phyloP scores from a whole-genome alignment of 352 stramenopile species.

The Pythium apleroticum region DNA sequence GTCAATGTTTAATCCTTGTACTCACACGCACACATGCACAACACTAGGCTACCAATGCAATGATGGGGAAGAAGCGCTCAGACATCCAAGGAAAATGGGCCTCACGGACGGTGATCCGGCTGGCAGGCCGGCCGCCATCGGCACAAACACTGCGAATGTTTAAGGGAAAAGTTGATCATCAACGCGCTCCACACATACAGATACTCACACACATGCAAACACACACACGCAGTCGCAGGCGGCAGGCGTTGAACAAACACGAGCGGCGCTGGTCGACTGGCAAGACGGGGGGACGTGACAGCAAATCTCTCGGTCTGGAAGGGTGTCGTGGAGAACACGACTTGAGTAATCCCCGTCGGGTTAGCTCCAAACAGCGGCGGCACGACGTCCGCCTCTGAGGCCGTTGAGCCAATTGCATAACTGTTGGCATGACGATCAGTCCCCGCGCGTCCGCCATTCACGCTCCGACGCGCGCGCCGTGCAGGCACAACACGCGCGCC shows the following conservation, averaged over 20 bases:
- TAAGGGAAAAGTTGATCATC: conserved; percentile 81
- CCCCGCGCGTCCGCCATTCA: conserved; percentile 56
- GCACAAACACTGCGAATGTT: conserved; percentile 88
- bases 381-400: conserved; percentile 56
- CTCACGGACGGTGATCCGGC: conserved; percentile 53
- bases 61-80: conserved; percentile 34
- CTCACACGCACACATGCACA: conserved; percentile 7
- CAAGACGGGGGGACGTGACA: conserved; percentile 1
- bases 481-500: conserved; percentile 11
- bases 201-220: conserved; percentile 10
- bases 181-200: conserved; percentile 42
- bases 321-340: conserved; percentile 91
- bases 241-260: conserved; percentile 47
- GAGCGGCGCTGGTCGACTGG: too few species aligned
- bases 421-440: conserved; percentile 91
- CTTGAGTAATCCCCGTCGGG: conserved; percentile 91
- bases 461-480: conserved; percentile 16
- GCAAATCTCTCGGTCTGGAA: conserved; percentile 27
- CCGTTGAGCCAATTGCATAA: conserved; percentile 91
- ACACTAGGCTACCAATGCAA: background rate
- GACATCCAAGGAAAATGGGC: conserved; percentile 56
- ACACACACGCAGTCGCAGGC: background rate
- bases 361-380: conserved; percentile 77
- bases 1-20: conserved; percentile 36
- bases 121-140: conserved; percentile 63